Percentiles rank a stretch among this genome's conserved stretches.
Evolutionary conservation across 768 basidiomycete genomes (phyloP).

Genomic region (Roridomyces roridus): DNA sequence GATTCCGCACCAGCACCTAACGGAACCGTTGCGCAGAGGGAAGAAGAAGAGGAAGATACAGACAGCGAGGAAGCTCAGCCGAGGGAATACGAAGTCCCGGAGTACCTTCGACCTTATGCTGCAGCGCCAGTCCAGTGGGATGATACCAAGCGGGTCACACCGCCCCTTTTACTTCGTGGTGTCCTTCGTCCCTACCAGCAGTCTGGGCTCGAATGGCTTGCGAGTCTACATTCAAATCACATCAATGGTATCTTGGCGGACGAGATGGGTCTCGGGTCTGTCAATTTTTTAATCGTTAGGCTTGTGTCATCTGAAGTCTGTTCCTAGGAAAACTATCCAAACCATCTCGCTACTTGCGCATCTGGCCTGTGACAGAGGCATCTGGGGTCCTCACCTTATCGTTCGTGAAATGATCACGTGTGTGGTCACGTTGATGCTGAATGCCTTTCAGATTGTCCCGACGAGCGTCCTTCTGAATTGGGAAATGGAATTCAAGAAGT

Average conservation of each 20-base stretch:
- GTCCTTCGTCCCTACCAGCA: conserved; percentile 92
- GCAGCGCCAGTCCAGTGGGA: conserved; percentile 78
- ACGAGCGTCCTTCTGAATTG: conserved; percentile 95
- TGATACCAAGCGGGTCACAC: conserved; percentile 57
- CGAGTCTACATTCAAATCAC: conserved; percentile 81
- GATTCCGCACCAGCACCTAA: background rate
- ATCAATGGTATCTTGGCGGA: conserved; percentile 88
- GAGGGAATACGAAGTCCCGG: conserved; percentile 44
- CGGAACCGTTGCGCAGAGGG: conserved; percentile 10
- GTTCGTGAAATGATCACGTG: conserved; percentile 41
- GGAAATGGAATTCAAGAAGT: conserved; percentile 98
- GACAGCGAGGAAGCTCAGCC: conserved; percentile 32
- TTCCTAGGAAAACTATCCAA: conserved; percentile 88
- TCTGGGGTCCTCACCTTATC: conserved; percentile 94
- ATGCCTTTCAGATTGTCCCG: conserved; percentile 71
- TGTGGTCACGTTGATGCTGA: conserved; percentile 24
- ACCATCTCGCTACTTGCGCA: conserved; percentile 94
- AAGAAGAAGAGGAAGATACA: conserved; percentile 31
- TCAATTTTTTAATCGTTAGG: conserved; percentile 13
- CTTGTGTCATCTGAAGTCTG: background rate
- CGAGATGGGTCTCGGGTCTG: conserved; percentile 94
- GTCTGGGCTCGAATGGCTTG: conserved; percentile 92
- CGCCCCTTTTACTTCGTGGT: conserved; percentile 83
- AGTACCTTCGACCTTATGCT: conserved; percentile 71
- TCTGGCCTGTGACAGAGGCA: conserved; percentile 87